Percentiles rank a stretch among this genome's conserved stretches.
phyloP scores from a whole-genome alignment of 192 early-diverging fungal species.

The Entophlyctis luteolus region DNA sequence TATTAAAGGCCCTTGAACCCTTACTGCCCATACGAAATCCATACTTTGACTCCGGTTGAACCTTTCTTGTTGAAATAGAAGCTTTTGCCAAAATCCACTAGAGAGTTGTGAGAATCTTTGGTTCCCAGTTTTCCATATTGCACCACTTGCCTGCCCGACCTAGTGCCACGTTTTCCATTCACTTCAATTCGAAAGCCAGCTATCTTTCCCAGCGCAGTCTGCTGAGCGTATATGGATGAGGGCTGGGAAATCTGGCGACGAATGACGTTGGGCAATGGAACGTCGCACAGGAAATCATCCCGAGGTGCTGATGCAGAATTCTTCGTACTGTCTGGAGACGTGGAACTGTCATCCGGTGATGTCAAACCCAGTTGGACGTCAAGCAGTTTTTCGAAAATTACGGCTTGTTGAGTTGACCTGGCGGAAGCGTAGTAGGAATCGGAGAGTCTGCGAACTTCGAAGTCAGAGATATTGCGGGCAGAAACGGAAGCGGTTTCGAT shows the following conservation, averaged over 20 bases:
- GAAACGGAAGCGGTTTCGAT: background rate
- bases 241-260: slow-evolving; percentile 31
- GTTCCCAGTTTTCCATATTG: slow-evolving; percentile 41
- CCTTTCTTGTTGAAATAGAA: slow-evolving; percentile 48
- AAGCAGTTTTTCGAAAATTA: background rate
- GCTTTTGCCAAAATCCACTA: slow-evolving; percentile 44
- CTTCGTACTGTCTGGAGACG: background rate
- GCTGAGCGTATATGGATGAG: slow-evolving; percentile 2
- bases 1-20: too few species aligned
- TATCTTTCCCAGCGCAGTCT: slow-evolving; percentile 33
- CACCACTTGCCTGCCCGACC: slow-evolving; percentile 31
- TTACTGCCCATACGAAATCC: slow-evolving; percentile 41
- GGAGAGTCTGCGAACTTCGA: background rate
- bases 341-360: background rate
- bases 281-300: slow-evolving; percentile 22
- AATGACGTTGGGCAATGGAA: slow-evolving; percentile 38
- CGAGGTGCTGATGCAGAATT: background rate
- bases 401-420: background rate
- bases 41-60: slow-evolving; percentile 49
- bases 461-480: background rate
- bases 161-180: slow-evolving; percentile 38
- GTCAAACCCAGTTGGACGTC: background rate
- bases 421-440: too few species aligned
- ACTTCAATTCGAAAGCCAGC: slow-evolving; percentile 44
- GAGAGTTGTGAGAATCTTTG: slow-evolving; percentile 22